Evolutionary conservation across 1,284 basidiomycete species (phyloP), one percentile per base, ranked within the genome.

Genomic region (Cryptococcus sp.): DNA sequence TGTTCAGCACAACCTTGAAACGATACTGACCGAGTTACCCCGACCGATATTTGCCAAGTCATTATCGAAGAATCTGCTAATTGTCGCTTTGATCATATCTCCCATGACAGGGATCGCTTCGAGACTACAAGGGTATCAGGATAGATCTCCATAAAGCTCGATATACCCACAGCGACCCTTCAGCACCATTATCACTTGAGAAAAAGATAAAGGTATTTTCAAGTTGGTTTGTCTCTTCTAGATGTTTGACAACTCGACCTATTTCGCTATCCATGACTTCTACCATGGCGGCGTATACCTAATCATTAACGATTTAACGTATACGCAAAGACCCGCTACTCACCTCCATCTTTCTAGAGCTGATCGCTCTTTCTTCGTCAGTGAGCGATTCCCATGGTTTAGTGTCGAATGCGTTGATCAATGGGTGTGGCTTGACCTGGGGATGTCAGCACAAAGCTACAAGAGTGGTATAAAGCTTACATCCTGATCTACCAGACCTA

Each of bases 181-280:
- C 72, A 4, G 72, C 72, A 6, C 71, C 72, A 53, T 74, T 74
- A 51, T 74, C 72, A 35, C 55, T 57, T 36, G 59, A 62, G 56
- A 74, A 74, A 37, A 74, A 59, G 49, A 74, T 51, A 33, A 74
- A 64, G 4, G 72, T 74, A 50, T 72, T 63, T 47, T 73, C 72
- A 23, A 67, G 46, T 47, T 72, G 65, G 3, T 57, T 59, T 1
- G 35, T 47, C 6, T 53, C 35, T 42, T 61, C 53, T 11, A 71
- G 57, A 23, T 56, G 52, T 1, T 56, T 49, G 7, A 72, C 42
- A 7, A 71, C 68, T 6, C 65, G 52, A 0, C 67, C 70, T 32
- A 72, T 70, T 44, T 67, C 49, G 8, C 51, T 55, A 58, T 74
- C 72, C 68, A 74, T 72, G 13, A 49, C 53, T 34, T 68, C 63